These are phyloP conservation scores for Orbilia ellipsospora DNA, from an alignment of 2,329 filamentous ascomycete genomes.

Conservation along the genomic window DNA sequence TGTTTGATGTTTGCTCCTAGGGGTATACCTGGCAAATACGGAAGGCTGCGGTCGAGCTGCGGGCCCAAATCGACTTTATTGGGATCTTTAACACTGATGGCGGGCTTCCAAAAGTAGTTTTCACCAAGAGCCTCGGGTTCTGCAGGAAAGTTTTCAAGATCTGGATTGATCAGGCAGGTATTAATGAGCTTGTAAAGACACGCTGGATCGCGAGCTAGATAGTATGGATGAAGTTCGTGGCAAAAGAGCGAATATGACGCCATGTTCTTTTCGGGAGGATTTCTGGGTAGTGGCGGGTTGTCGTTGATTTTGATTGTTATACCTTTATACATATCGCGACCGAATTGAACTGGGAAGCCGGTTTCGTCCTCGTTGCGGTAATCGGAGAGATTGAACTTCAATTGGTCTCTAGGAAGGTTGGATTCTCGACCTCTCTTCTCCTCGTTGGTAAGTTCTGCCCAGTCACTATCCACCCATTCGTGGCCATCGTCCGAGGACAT, in stretches of 20 bases:
- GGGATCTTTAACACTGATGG: constrained; percentile 43
- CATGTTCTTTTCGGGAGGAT: constrained; percentile 18
- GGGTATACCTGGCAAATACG: constrained; percentile 32
- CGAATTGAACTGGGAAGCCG: constrained; percentile 32
- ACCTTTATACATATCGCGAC: constrained; percentile 30
- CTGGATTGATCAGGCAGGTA: constrained; percentile 29
- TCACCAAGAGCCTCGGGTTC: constrained; percentile 22
- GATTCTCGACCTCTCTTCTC: constrained; percentile 13
- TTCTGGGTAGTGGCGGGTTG: background rate
- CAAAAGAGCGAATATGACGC: constrained; percentile 39
- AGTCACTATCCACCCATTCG: constrained; percentile 47
- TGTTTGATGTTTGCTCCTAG: constrained; percentile 38
- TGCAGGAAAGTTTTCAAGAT: constrained; percentile 28
- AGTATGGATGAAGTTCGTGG: constrained; percentile 43
- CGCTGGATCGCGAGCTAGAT: constrained; percentile 33
- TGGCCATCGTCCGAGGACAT: constrained; percentile 42
- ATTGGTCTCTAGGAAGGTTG: background rate
- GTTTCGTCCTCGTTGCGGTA: constrained; percentile 31
- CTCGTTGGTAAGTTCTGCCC: constrained; percentile 30
- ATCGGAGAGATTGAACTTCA: constrained; percentile 31
- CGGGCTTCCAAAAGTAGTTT: constrained; percentile 51
- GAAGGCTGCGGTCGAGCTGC: constrained; percentile 18
- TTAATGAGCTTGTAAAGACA: constrained; percentile 20
- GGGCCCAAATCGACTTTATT: constrained; percentile 12
- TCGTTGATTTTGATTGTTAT: constrained; percentile 44